Evolutionary conservation across 495 filamentous ascomycete species (phyloP).

Genomic region (Penicillium manginii): DNA sequence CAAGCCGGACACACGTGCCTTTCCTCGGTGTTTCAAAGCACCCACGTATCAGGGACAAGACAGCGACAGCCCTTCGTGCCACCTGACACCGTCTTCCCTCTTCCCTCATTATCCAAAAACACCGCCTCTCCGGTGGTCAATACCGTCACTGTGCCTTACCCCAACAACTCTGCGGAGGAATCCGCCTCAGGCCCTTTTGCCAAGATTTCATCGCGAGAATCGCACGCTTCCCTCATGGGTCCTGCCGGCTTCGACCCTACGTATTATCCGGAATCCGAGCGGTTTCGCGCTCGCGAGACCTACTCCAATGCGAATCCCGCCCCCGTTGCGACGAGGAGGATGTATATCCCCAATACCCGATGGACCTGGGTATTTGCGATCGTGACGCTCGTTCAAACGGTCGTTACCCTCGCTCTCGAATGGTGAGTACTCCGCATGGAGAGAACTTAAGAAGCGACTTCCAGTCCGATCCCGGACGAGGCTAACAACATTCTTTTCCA

Average conservation of each 20-base stretch:
- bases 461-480: background rate
- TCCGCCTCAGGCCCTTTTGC: conserved; percentile 51
- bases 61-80: conserved; percentile 3
- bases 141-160: conserved; percentile 45
- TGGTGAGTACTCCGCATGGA: conserved; percentile 62
- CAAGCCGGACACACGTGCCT: conserved; percentile 31
- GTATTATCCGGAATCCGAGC: conserved; percentile 48
- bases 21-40: conserved; percentile 13
- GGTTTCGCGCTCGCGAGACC: conserved; percentile 61
- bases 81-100: conserved; percentile 18
- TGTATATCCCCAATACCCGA: conserved; percentile 74
- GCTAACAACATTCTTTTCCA: conserved; percentile 14
- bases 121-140: conserved; percentile 30
- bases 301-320: conserved; percentile 48
- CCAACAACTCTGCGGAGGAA: conserved; percentile 30
- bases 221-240: conserved; percentile 67
- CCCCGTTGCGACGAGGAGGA: conserved; percentile 35
- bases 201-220: conserved; percentile 66
- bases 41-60: conserved; percentile 25
- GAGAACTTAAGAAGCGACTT: background rate
- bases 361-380: conserved; percentile 91
- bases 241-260: conserved; percentile 60
- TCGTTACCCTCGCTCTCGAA: conserved; percentile 81
- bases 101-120: conserved; percentile 1
- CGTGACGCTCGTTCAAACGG: conserved; percentile 73